phyloP scores from a whole-genome alignment of 768 basidiomycete genomes.

The Pilatotrama ljubarskyi region DNA sequence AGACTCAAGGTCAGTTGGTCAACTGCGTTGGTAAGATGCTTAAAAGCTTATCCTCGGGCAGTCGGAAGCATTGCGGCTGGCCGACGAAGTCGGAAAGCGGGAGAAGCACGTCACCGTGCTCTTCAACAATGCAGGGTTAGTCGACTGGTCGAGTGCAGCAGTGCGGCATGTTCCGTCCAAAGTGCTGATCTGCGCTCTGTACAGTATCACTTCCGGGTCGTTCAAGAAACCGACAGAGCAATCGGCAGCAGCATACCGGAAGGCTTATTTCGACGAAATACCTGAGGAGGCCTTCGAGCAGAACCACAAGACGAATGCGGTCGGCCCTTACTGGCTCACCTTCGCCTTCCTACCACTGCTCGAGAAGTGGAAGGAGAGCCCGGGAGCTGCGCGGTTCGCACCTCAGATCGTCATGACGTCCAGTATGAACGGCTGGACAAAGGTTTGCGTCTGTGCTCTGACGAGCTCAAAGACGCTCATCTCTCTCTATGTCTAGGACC shows the following conservation, averaged over 20 bases:
- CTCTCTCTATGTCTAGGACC: slow-evolving; percentile 34
- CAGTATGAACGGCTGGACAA: slow-evolving; percentile 56
- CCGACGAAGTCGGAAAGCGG: slow-evolving; percentile 39
- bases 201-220: slow-evolving; percentile 30
- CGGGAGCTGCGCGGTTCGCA: slow-evolving; percentile 36
- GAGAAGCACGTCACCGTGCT: slow-evolving; percentile 44
- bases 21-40: neutral
- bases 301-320: slow-evolving; percentile 39
- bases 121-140: slow-evolving; percentile 50
- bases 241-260: slow-evolving; percentile 40
- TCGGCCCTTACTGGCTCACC: slow-evolving; percentile 54
- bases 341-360: slow-evolving; percentile 58
- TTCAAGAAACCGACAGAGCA: slow-evolving; percentile 30
- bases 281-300: slow-evolving; percentile 40
- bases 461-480: neutral
- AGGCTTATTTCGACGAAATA: slow-evolving; percentile 41
- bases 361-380: slow-evolving; percentile 44
- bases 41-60: slow-evolving; percentile 14
- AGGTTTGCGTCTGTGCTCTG: slow-evolving; percentile 29
- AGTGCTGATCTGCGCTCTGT: neutral
- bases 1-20: slow-evolving; percentile 36
- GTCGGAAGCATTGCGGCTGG: slow-evolving; percentile 46
- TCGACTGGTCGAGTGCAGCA: neutral
- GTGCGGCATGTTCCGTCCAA: neutral
- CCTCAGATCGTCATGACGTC: slow-evolving; percentile 52